A percentile compares a stretch with the other conserved stretches of the same genome.
Evolutionary conservation across 208 protist species (phyloP).

Genomic region (Naegleria gruberi): DNA sequence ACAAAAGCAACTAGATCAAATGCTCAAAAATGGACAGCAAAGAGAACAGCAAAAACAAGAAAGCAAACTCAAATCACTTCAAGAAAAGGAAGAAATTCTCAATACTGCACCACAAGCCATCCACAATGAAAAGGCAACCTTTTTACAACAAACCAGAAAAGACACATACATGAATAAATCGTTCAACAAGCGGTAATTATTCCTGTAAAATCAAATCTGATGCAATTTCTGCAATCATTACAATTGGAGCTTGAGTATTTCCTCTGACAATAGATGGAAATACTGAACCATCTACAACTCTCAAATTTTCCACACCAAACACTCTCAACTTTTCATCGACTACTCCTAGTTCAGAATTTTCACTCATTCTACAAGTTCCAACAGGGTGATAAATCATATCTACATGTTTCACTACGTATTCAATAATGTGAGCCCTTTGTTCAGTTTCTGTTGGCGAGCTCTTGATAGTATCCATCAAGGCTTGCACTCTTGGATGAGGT

Average conservation of each 20-base stretch:
- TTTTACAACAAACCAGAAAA: no score
- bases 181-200: neutral
- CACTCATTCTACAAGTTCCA: conserved; percentile 38
- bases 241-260: conserved; percentile 36
- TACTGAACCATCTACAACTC: conserved; percentile 38
- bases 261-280: conserved; percentile 37
- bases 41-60: no score
- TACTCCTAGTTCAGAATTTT: neutral
- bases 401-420: conserved; percentile 13
- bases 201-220: conserved; percentile 33
- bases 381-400: conserved; percentile 40
- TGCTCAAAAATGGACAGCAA: no score
- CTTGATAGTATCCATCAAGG: conserved; percentile 14
- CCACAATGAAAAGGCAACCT: no score
- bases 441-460: no score
- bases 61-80: no score
- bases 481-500: conserved; percentile 9
- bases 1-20: no score
- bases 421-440: conserved; percentile 31
- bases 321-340: conserved; percentile 32
- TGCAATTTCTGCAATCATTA: conserved; percentile 43
- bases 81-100: no score
- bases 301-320: conserved; percentile 31
- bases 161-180: no score
- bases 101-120: no score